Percentiles rank a stretch among this genome's conserved stretches.
These are phyloP conservation scores for Eimeria necatrix DNA, from an alignment of 169 alveolate genomes.

Conservation along the genomic window DNA sequence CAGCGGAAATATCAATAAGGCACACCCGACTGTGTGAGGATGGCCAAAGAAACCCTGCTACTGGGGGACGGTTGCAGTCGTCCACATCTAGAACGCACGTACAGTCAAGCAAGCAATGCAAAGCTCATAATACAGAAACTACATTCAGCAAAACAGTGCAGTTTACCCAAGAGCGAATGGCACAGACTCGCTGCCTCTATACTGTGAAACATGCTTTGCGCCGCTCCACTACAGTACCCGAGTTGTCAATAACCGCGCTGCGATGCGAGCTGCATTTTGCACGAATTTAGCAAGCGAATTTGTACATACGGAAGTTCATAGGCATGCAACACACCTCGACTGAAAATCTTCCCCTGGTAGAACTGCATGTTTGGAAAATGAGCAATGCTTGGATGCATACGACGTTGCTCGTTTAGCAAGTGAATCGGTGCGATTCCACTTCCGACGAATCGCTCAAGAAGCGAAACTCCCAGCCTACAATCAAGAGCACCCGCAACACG, in stretches of 20 bases:
- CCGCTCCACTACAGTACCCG: too few species aligned
- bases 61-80: constrained; percentile 80
- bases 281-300: too few species aligned
- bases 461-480: constrained; percentile 90
- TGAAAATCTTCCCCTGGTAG: constrained; percentile 89
- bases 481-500: constrained; percentile 10
- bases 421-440: constrained; percentile 87
- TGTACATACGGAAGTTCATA: too few species aligned
- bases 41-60: constrained; percentile 82
- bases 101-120: background rate
- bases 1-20: constrained; percentile 81
- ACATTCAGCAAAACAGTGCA: too few species aligned
- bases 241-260: too few species aligned
- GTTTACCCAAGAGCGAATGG: too few species aligned
- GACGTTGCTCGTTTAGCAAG: constrained; percentile 94
- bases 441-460: constrained; percentile 92
- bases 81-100: constrained; percentile 67
- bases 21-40: constrained; percentile 80
- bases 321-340: constrained; percentile 74
- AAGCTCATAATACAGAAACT: too few species aligned
- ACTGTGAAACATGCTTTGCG: too few species aligned
- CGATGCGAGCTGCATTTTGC: too few species aligned
- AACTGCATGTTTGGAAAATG: constrained; percentile 95
- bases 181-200: too few species aligned
- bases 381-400: constrained; percentile 98